Conservation (phyloP, 169 alveolate genomes). For the Sarcocystis neurona region DNA sequence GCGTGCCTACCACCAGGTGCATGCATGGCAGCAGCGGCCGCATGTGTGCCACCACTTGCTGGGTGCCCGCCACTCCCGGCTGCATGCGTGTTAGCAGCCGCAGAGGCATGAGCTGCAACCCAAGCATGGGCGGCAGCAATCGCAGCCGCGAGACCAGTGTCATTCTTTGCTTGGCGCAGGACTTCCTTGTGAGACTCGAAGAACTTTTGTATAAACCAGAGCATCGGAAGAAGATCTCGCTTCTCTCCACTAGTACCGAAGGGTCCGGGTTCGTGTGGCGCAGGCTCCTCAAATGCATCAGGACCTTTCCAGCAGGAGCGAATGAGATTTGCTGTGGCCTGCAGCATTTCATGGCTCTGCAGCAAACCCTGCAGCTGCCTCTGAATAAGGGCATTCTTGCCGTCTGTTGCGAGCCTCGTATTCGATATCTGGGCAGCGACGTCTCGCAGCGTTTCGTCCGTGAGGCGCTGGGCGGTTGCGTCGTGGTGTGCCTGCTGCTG, state of each 20-base stretch:
- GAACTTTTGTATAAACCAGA: slow-evolving; percentile 6
- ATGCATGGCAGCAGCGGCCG: background rate
- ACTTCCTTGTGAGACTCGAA: no score
- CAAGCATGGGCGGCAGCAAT: background rate
- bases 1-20: no score
- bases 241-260: background rate
- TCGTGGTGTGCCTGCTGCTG: slow-evolving; percentile 34
- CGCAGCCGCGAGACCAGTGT: background rate
- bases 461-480: slow-evolving; percentile 8
- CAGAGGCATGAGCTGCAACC: no score
- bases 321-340: background rate
- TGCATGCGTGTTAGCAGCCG: no score
- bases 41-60: background rate
- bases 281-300: background rate
- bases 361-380: background rate
- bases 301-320: background rate
- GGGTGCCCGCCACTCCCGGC: background rate
- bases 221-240: background rate
- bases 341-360: background rate
- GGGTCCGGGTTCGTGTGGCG: background rate
- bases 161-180: background rate
- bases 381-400: slow-evolving; percentile 21
- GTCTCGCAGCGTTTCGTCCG: slow-evolving; percentile 24
- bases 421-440: slow-evolving; percentile 35
- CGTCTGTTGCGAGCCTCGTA: slow-evolving; percentile 4